Evolutionary conservation across 1,139 yeast genomes (phyloP).

Genomic region (Pichia cactophila): DNA sequence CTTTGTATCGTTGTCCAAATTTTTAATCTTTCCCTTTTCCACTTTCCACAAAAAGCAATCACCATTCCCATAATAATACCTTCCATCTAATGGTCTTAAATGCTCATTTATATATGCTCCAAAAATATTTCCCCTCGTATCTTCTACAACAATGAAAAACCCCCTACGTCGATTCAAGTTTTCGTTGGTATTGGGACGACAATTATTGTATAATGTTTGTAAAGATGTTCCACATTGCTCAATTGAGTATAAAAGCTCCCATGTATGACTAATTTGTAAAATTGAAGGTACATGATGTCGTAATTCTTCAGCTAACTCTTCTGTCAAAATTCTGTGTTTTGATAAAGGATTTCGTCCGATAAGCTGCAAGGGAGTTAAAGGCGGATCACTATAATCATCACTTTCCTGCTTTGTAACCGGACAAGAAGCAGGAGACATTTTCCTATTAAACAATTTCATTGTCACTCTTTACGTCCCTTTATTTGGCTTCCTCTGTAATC

Average conservation of each 20-base stretch:
- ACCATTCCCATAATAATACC: constrained; percentile 84
- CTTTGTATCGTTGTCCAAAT: constrained; percentile 8
- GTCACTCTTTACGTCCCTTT: too few relatives aligned
- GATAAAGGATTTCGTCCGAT: constrained; percentile 55
- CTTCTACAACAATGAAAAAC: constrained; percentile 62
- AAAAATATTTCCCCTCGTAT: constrained; percentile 54
- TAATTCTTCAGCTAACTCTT: constrained; percentile 64
- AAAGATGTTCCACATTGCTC: constrained; percentile 92
- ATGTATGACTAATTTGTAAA: constrained; percentile 63
- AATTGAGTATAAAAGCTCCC: constrained; percentile 73
- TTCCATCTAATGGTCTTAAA: constrained; percentile 60
- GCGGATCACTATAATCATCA: constrained; percentile 27
- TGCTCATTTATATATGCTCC: constrained; percentile 82
- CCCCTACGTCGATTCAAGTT: constrained; percentile 43
- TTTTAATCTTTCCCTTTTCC: constrained; percentile 32
- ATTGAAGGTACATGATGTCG: constrained; percentile 70
- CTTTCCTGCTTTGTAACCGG: background rate
- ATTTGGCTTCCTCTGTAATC: too few relatives aligned
- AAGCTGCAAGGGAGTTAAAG: constrained; percentile 41
- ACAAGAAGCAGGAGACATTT: background rate
- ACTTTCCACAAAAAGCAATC: constrained; percentile 89
- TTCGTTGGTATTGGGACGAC: constrained; percentile 20
- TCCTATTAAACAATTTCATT: background rate
- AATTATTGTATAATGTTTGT: constrained; percentile 53
- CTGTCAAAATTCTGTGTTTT: constrained; percentile 46